Base-by-base conservation (phyloP, 331 rosid genomes). In the Stylosanthes scabra region DNA sequence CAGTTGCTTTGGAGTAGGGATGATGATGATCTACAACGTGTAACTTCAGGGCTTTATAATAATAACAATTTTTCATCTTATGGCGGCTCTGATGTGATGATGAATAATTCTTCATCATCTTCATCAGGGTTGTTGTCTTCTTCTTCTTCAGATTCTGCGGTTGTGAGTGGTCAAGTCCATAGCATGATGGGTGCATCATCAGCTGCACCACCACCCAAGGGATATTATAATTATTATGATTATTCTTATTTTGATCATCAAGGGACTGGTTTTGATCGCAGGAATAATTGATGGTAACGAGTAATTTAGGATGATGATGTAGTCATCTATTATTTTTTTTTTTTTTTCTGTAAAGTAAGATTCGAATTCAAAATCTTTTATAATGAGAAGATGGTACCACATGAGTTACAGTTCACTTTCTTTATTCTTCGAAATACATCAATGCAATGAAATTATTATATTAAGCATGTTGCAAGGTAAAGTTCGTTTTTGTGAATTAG, bases 1-100 rank as follows among this genome's bases (percentile, higher is more conserved):
- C 84, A 79, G 50, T 60, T 83, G 15, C 87, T 83, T 60, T 25
- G 79, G 49, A 72, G 82, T 56, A 71, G 52, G 10, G 76, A 79
- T 15, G 87, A 83, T 75, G 59, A 61, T 67, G 87, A 75, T 62
- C 31, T 80, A 6, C 84, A 57, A 44, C 78, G 66, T 61, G 84
- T 78, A 40, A 66, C 81, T 57, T 66, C 73, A 0, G 82, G 84
- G 2, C 79, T 76, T 64, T 68, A 39, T 50, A 5, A 34, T 34
- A 31, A 5, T 31, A 31, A 31, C 37, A 31, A 31, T 31, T 31
- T 31, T 31, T 31, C 37, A 3, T 31, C 37, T 3, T 11, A 46
- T 46, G 13, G 6, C 5, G 13, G 6, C 5, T 46, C 52, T 31
- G 37, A 20, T 20, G 25, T 20, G 25, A 20, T 31, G 5, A 31